Conservation (phyloP, 2,329 filamentous ascomycete species). For the Xylariaceae sp. region DNA sequence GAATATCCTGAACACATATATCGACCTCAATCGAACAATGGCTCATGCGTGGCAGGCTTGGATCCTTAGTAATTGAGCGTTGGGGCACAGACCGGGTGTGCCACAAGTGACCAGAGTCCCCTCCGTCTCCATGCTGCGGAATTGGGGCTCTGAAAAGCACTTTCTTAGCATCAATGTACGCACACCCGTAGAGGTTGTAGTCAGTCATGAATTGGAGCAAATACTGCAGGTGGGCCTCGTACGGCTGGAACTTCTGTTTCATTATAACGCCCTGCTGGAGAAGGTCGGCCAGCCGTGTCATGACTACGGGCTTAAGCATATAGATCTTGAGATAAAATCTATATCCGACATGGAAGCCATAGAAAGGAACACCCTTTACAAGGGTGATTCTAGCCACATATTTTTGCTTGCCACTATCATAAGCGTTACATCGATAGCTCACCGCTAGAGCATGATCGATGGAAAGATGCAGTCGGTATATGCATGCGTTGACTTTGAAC, state of each 20-base stretch:
- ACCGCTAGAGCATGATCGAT: constrained; percentile 87
- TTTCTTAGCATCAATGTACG: constrained; percentile 69
- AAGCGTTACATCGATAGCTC: constrained; percentile 72
- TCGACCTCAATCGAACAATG: constrained; percentile 89
- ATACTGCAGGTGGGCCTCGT: constrained; percentile 90
- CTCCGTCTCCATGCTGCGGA: constrained; percentile 59
- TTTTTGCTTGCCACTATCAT: constrained; percentile 53
- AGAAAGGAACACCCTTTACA: constrained; percentile 91
- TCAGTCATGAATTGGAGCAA: constrained; percentile 96
- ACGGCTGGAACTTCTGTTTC: constrained; percentile 79
- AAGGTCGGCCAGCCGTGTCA: constrained; percentile 81
- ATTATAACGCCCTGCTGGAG: constrained; percentile 83
- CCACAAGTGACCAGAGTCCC: constrained; percentile 65
- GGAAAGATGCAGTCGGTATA: constrained; percentile 71
- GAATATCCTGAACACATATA: constrained; percentile 78
- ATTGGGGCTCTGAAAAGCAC: constrained; percentile 70
- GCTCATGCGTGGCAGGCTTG: constrained; percentile 67
- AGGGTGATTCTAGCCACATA: constrained; percentile 89
- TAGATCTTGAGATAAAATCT: constrained; percentile 91
- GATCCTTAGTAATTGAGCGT: constrained; percentile 55
- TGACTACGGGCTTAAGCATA: constrained; percentile 78
- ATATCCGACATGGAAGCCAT: constrained; percentile 91
- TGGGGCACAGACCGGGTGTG: constrained; percentile 65
- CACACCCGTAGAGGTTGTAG: constrained; percentile 94
- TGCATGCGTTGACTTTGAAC: constrained; percentile 60